phyloP scores from a whole-genome alignment of 2,329 filamentous ascomycete species.

The Fusarium algeriense region DNA sequence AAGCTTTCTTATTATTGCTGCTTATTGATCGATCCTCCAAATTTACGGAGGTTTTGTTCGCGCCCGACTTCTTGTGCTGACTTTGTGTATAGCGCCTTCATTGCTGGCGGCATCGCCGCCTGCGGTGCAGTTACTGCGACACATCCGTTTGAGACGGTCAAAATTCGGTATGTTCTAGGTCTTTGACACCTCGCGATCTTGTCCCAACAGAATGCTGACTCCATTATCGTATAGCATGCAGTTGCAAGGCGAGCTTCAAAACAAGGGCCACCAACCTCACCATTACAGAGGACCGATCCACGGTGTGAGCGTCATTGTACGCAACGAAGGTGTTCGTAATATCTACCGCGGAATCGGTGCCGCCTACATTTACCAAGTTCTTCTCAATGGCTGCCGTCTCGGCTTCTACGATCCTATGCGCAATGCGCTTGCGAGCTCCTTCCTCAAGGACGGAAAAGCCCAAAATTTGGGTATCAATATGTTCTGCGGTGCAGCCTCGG shows the following conservation, averaged over 20 bases:
- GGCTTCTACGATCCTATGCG: conserved; percentile 98
- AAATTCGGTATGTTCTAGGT: conserved; percentile 79
- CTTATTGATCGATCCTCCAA: background rate
- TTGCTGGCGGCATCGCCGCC: conserved; percentile 95
- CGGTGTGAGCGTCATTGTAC: conserved; percentile 88
- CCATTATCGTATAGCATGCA: conserved; percentile 74
- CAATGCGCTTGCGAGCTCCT: conserved; percentile 72
- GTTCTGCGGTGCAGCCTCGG: conserved; percentile 88
- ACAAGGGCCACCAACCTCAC: conserved; percentile 85
- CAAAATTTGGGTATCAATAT: conserved; percentile 94
- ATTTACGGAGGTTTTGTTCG: background rate
- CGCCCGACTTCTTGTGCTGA: conserved; percentile 15
- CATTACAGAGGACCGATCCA: conserved; percentile 94
- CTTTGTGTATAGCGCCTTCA: conserved; percentile 75
- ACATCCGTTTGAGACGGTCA: conserved; percentile 98
- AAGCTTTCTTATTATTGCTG: conserved; percentile 27
- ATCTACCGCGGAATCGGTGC: conserved; percentile 90
- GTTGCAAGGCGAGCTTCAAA: conserved; percentile 93
- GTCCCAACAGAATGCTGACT: conserved; percentile 9
- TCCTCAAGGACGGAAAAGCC: conserved; percentile 78
- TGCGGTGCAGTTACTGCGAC: conserved; percentile 98
- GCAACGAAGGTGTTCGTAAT: conserved; percentile 88
- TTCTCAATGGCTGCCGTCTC: conserved; percentile 94
- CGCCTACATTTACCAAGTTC: conserved; percentile 95
- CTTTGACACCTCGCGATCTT: background rate